Base-by-base conservation (phyloP, 2,329 filamentous ascomycete species). In the Cytospora schulzeri region DNA sequence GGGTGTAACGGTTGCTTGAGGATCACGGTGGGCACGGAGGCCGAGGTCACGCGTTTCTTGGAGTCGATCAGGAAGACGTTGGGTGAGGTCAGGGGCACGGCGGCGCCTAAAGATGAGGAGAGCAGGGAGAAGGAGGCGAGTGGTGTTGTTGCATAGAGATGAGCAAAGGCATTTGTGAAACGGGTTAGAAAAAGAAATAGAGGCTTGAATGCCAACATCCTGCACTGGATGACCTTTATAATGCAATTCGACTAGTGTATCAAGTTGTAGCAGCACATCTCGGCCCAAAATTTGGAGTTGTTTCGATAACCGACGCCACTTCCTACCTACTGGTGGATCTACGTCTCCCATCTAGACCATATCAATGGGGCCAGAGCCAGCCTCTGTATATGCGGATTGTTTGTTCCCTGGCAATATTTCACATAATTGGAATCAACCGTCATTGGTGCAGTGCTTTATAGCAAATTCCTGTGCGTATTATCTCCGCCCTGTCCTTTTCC, bases 1-100 rank as follows among this genome's bases (percentile, higher is more conserved):
- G 94, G 93, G 5, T 99, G 95, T 74, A 76, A 89, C 51, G 95
- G 94, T 0, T 97, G 94, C 73, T 78, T 99, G 75, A 86, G 95
- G 62, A 92, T 98, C 69, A 99, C 95, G 0, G 87, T 99, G 15
- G 95, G 95, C 19, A 98, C 94, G 0, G 91, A 96, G 75, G 79
- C 86, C 1, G 95, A 99, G 77, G 91, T 96, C 11, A 89, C 88
- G 29, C 84, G 88, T 65, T 92, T 98, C 73, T 74, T 99, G 70
- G 78, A 80, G 24, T 88, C 93, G 70, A 77, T 97, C 26, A 80
- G 79, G 69, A 77, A 74, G 62, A 78, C 78, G 1, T 70, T 87
- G 62, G 76, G 70, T 2, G 80, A 85, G 69, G 78, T 85, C 12
- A 73, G 79, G 19, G 77, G 75, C 0, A 64, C 51, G 7, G 63